These are phyloP conservation scores for Monosporascus ibericus DNA, from an alignment of 2,329 filamentous ascomycete genomes.

Conservation along the genomic window DNA sequence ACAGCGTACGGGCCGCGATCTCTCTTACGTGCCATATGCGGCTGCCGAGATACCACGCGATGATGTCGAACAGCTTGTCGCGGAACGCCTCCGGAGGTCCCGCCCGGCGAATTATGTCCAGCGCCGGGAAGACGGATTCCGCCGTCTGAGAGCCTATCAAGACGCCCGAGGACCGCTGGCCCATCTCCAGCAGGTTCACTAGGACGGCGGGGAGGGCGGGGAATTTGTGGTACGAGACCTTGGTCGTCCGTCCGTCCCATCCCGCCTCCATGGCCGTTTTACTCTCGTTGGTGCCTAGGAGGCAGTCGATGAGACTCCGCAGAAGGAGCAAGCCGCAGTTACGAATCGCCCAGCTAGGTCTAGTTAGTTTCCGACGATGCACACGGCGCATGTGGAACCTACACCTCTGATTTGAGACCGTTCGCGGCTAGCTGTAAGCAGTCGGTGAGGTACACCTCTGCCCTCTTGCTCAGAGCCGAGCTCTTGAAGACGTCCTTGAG, in stretches of 20 bases:
- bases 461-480: constrained; percentile 64
- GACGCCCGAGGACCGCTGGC: constrained; percentile 31
- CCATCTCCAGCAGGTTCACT: constrained; percentile 52
- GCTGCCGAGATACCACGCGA: constrained; percentile 59
- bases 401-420: constrained; percentile 74
- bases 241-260: constrained; percentile 58
- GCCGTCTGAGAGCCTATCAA: constrained; percentile 37
- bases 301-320: constrained; percentile 72
- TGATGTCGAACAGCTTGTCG: constrained; percentile 48
- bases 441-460: constrained; percentile 67
- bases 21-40: constrained; percentile 76
- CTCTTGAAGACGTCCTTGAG: constrained; percentile 88
- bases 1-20: constrained; percentile 69
- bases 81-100: constrained; percentile 55
- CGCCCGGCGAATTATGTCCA: constrained; percentile 73
- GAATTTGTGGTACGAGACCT: constrained; percentile 65
- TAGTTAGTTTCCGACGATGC: too few species aligned
- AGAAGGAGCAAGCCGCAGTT: constrained; percentile 91
- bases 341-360: constrained; percentile 75
- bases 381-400: constrained; percentile 23
- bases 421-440: constrained; percentile 74
- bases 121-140: constrained; percentile 73
- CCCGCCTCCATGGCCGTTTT: constrained; percentile 55
- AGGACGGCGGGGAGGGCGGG: constrained; percentile 59
- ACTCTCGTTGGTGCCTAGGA: constrained; percentile 71